Base-by-base conservation (phyloP, 805 yeast genomes). In the Torulaspora indica region DNA sequence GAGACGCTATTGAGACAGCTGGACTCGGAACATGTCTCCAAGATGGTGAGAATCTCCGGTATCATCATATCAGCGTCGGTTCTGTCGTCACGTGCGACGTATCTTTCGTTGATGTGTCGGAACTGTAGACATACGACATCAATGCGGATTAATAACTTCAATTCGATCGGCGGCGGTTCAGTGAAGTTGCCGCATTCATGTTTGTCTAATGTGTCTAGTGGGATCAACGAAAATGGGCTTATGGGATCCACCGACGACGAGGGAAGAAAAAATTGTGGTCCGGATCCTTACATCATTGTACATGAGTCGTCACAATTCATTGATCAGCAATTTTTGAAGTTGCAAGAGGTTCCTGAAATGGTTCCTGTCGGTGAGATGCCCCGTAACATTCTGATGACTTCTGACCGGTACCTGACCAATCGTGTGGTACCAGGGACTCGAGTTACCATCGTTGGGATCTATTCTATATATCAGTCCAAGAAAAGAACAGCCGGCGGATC, bases 351-450 rank as follows among this genome's bases (percentile, higher is more conserved):
- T n/a, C 97, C 98, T 9, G 99, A 93, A 64, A 86, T 86, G 82
- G 97, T 93, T 1, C 99, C 98, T 1, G 95, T 93, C 23, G 98
- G 99, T 54, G 99, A 93, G 69, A 83, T 93, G 88, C 99, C 99
- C 7, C 79, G 99, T 55, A 95, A 93, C 58, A 82, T 93, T 32
- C 61, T 87, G 46, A 73, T 93, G 51, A 85, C 93, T 34, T 87
- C 88, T 27, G 98, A 93, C 64, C 76, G 98, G 49, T 86, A 85
- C 56, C 71, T 93, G 61, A 84, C 96, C 22, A 93, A 93, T 68
- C 80, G 77, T 51, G 89, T 93, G 24, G 85, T 91, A 32, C 99
- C 99, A 0, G 99, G 99, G 20, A 86, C 95, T 0, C 74, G 97
- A 52, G 95, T 95, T 54, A 88, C 95, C 7, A 76, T 91, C 34